Base-by-base conservation (phyloP, 441 rosid genomes). In the Isatis lusitanica region DNA sequence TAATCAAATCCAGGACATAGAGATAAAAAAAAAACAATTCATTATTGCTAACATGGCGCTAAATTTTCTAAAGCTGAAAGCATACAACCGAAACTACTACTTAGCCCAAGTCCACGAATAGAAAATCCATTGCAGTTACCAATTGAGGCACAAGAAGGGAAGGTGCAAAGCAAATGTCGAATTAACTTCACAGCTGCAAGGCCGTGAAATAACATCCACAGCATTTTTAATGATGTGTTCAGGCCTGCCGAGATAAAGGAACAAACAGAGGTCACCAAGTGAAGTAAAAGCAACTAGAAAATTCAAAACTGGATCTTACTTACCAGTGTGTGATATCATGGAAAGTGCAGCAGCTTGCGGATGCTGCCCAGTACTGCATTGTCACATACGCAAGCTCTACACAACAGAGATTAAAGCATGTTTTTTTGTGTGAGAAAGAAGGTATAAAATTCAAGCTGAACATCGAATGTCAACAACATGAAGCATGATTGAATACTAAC, bases 191-290 rank as follows among this genome's bases (percentile, higher is more conserved):
- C 90, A 15, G 91, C 87, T n/a, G 90, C 89, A 73, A 88, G 58
- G 66, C 97, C 99, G 78, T 95, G 98, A 65, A 83, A 76, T 28
- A 89, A 76, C 75, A 90, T 84, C 97, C 98, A 95, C 73, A 81
- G 13, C 55, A 86, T 76, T 69, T 85, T 87, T 24, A 87, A 60
- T 7, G 77, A 80, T 42, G 82, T 82, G 51, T 80, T 87, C 66
- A 87, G 67, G 39, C 94, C 99, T 95, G 86, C 56, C 56, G 51
- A 50, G 55, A 18, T 50, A 11, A 21, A 51, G 31, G 26, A 56
- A 31, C 40, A 63, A 26, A 66, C 46, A 66, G 30, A 53, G 39
- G 21, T 35, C 78, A 61, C 38, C 17, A 57, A 62, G 12, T 35
- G 9, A 12, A 44, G 31, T 33, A 28, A 26, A 44, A 42, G 50